These are phyloP conservation scores for Leccinum truebloodii DNA, from an alignment of 768 basidiomycete genomes.

Conservation along the genomic window DNA sequence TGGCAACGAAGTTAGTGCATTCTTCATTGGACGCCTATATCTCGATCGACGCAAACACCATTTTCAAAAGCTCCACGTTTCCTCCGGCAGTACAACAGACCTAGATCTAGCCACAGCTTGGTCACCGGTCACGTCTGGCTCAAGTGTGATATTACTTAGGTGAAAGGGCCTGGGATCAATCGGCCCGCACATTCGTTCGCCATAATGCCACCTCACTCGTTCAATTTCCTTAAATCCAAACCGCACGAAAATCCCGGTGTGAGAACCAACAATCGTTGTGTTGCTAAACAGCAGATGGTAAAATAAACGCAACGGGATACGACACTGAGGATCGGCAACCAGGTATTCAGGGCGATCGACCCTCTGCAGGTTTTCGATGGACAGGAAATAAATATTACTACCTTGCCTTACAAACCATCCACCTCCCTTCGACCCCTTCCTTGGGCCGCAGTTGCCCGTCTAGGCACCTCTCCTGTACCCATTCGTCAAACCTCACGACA, in stretches of 20 bases:
- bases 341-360: background rate
- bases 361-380: background rate
- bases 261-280: background rate
- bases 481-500: slow-evolving; percentile 44
- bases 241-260: background rate
- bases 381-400: slow-evolving; percentile 16
- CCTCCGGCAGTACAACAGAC: background rate
- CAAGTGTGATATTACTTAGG: background rate
- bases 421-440: slow-evolving; percentile 57
- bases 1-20: too few species aligned
- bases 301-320: background rate
- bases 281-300: too few species aligned
- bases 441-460: slow-evolving; percentile 54
- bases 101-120: background rate
- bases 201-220: background rate
- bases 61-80: background rate
- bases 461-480: slow-evolving; percentile 46
- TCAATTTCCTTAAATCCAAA: background rate
- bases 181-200: background rate
- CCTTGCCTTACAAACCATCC: slow-evolving; percentile 59
- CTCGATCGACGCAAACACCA: background rate
- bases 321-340: background rate
- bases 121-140: background rate
- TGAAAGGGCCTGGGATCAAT: background rate
- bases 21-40: too few species aligned